Percentiles rank a stretch among this genome's conserved stretches.
Conservation (phyloP, 306 rosid species). For the Begonia peltatifolia region DNA sequence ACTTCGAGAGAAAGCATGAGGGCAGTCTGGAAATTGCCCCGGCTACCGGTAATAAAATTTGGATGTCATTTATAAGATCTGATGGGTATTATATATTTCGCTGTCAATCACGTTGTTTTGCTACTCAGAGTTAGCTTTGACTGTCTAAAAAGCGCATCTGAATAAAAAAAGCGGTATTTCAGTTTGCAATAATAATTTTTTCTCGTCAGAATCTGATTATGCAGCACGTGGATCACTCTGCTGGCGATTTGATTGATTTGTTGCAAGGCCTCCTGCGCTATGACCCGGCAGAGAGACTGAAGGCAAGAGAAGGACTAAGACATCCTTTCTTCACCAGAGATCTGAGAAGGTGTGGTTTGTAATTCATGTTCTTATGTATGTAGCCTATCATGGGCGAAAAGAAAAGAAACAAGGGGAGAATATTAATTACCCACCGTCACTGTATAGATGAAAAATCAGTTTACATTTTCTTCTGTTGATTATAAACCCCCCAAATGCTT, state of each 20-base stretch:
- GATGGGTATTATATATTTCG: too few relatives aligned
- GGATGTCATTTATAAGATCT: too few relatives aligned
- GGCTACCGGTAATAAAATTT: conserved; percentile 20
- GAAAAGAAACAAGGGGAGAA: neutral
- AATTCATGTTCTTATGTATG: too few relatives aligned
- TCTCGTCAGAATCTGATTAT: conserved; percentile 62
- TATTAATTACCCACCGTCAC: too few relatives aligned
- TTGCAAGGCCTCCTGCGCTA: conserved; percentile 67
- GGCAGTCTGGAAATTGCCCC: conserved; percentile 35
- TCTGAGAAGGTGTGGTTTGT: conserved; percentile 39
- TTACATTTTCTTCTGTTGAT: too few relatives aligned
- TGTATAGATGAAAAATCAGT: too few relatives aligned
- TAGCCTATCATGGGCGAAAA: neutral
- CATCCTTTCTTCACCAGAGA: conserved; percentile 72
- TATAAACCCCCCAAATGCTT: too few relatives aligned
- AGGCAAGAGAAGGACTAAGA: conserved; percentile 62
- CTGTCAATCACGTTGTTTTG: too few relatives aligned
- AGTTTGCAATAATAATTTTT: neutral
- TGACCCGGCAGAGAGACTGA: conserved; percentile 51
- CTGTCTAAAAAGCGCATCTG: too few relatives aligned
- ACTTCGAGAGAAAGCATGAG: conserved; percentile 38
- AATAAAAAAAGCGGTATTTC: too few relatives aligned
- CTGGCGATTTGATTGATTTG: conserved; percentile 72
- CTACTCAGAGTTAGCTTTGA: too few relatives aligned
- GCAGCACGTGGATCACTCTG: conserved; percentile 84